A percentile compares a stretch with the other conserved stretches of the same genome.
Conservation (phyloP, 306 rosid genomes). For the Clitoria ternatea region DNA sequence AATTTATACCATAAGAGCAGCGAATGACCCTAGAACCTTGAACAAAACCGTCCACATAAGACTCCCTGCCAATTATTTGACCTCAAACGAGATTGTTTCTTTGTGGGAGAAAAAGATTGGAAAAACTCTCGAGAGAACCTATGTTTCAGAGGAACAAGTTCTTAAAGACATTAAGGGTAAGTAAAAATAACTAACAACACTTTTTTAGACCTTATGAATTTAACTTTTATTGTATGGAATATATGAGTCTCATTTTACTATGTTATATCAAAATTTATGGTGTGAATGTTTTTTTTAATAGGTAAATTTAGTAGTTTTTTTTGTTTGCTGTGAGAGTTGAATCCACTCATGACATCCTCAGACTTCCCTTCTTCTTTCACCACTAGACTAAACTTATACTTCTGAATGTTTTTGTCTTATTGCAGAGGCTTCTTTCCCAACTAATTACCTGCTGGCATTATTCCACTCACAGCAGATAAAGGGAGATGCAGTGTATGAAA, state of each 20-base stretch:
- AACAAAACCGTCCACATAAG: slow-evolving; percentile 36
- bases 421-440: slow-evolving; percentile 36
- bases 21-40: slow-evolving; percentile 40
- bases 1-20: slow-evolving; percentile 31
- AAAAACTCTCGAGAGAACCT: slow-evolving; percentile 31
- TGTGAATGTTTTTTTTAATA: no score
- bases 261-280: background rate
- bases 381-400: no score
- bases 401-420: background rate
- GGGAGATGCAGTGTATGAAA: slow-evolving; percentile 42
- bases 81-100: slow-evolving; percentile 28
- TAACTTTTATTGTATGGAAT: background rate
- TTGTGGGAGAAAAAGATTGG: slow-evolving; percentile 52
- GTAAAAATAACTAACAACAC: background rate
- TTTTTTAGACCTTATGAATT: background rate
- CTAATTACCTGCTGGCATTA: slow-evolving; percentile 29
- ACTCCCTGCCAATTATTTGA: slow-evolving; percentile 38
- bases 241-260: background rate
- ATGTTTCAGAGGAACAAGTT: slow-evolving; percentile 35
- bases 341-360: no score
- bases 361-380: no score
- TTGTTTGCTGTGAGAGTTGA: no score
- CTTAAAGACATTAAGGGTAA: slow-evolving; percentile 40
- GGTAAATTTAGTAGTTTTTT: no score
- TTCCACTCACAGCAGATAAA: slow-evolving; percentile 33